These are phyloP conservation scores for Rhododendron henanense DNA, from an alignment of 148 eudicot species.

Conservation along the genomic window DNA sequence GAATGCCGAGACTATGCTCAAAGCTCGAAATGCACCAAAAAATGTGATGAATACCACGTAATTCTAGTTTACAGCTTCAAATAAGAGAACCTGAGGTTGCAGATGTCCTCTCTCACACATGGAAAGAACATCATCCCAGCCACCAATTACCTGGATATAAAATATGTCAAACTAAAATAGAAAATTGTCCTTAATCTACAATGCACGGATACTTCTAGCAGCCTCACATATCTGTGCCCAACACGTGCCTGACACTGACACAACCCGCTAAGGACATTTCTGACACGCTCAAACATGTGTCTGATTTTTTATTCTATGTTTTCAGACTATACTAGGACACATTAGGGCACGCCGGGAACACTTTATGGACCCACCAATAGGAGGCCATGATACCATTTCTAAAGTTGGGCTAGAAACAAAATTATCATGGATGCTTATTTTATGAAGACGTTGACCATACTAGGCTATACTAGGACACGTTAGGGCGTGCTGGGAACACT, in stretches of 20 bases:
- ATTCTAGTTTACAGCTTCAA: constrained; percentile 70
- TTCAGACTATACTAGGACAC: neutral
- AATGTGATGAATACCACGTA: neutral
- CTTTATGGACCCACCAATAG: neutral
- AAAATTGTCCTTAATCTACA: neutral
- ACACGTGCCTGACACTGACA: neutral
- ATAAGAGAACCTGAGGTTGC: constrained; percentile 97
- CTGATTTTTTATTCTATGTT: neutral
- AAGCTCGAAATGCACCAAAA: constrained; percentile 10
- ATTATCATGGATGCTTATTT: neutral
- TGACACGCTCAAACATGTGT: neutral
- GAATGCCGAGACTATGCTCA: neutral
- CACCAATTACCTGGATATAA: constrained; percentile 55
- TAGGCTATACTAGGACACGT: no score
- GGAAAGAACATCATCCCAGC: constrained; percentile 78
- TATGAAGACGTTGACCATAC: no score
- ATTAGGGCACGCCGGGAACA: neutral
- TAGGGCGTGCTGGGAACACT: neutral
- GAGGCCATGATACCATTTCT: neutral
- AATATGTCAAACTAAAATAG: neutral
- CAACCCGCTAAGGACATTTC: neutral
- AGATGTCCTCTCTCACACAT: constrained; percentile 81
- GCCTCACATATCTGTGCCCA: neutral
- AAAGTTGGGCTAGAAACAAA: neutral
- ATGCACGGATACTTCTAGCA: neutral